phyloP scores from a whole-genome alignment of 139 green algal genomes.

The Picochlorum sp. region DNA sequence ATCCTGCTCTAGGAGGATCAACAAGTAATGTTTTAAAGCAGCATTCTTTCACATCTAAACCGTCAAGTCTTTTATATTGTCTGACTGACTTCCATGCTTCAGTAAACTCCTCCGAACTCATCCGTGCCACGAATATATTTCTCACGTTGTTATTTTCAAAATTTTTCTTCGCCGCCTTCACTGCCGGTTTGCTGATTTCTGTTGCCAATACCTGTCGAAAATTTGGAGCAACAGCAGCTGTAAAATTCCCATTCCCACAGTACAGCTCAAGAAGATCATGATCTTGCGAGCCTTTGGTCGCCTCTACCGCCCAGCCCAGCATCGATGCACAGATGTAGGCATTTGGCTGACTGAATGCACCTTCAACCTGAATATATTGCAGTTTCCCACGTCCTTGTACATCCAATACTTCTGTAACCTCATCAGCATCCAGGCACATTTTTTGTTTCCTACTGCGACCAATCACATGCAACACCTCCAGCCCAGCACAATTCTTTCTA shows the following conservation, averaged over 20 bases:
- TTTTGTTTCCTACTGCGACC: constrained; percentile 68
- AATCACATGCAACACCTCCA: constrained; percentile 18
- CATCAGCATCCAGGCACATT: constrained; percentile 45
- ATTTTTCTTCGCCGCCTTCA: constrained; percentile 62
- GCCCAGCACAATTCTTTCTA: neutral
- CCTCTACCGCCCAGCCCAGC: constrained; percentile 63
- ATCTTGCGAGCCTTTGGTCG: constrained; percentile 1
- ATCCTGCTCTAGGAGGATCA: constrained; percentile 64
- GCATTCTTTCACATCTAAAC: constrained; percentile 14
- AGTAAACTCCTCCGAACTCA: constrained; percentile 76
- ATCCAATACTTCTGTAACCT: constrained; percentile 60
- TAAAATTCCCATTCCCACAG: constrained; percentile 95
- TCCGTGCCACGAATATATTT: constrained; percentile 55
- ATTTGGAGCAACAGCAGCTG: constrained; percentile 67
- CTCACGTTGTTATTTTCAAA: constrained; percentile 31
- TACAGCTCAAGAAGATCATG: constrained; percentile 78
- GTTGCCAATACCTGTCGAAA: constrained; percentile 77
- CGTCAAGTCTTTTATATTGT: constrained; percentile 29
- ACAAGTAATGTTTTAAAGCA: constrained; percentile 65
- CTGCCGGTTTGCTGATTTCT: constrained; percentile 73
- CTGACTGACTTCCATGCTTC: constrained; percentile 43
- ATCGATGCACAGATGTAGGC: constrained; percentile 68
- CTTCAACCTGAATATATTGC: constrained; percentile 69
- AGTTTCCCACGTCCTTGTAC: constrained; percentile 25
- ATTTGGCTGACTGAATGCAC: constrained; percentile 86